Percentiles rank a stretch among this genome's conserved stretches.
These are phyloP conservation scores for Leccinum subgranulosum DNA, from an alignment of 768 basidiomycete genomes.

Conservation along the genomic window DNA sequence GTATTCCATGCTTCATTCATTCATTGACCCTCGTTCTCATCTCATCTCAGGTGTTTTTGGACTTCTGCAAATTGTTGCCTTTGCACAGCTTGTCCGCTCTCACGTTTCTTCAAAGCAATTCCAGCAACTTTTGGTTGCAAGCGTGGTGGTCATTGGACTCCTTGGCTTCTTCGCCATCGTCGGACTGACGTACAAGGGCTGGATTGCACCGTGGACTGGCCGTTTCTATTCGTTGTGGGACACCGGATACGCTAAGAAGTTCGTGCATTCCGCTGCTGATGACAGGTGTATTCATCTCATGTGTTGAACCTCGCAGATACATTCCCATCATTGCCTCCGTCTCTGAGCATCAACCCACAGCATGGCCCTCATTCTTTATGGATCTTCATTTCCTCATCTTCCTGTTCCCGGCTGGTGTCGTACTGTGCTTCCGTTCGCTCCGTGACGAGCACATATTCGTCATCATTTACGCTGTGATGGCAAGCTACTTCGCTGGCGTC, in stretches of 20 bases:
- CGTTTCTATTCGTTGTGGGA: slow-evolving; percentile 99
- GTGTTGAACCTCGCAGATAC: slow-evolving; percentile 47
- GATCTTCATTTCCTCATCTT: slow-evolving; percentile 97
- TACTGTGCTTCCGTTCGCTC: slow-evolving; percentile 90
- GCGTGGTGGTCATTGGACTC: slow-evolving; percentile 66
- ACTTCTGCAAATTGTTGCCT: slow-evolving; percentile 92
- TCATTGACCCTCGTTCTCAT: slow-evolving; percentile 3
- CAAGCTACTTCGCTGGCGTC: slow-evolving; percentile 98
- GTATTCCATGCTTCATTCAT: background rate
- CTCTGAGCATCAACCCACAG: slow-evolving; percentile 98
- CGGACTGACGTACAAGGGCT: slow-evolving; percentile 85
- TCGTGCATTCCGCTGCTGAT: slow-evolving; percentile 19
- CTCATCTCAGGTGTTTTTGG: slow-evolving; percentile 81
- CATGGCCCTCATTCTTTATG: slow-evolving; percentile 99
- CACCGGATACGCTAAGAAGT: slow-evolving; percentile 99
- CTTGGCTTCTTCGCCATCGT: slow-evolving; percentile 73
- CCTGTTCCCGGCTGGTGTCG: slow-evolving; percentile 95
- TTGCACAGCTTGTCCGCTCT: slow-evolving; percentile 82
- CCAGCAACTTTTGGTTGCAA: slow-evolving; percentile 69
- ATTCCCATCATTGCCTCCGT: slow-evolving; percentile 99
- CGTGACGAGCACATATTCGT: slow-evolving; percentile 98
- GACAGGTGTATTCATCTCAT: background rate
- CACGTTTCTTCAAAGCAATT: slow-evolving; percentile 93
- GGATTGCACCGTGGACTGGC: slow-evolving; percentile 99
- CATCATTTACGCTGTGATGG: slow-evolving; percentile 94